These are phyloP conservation scores for Candida loeiensis DNA, from an alignment of 805 yeast species.

Conservation along the genomic window DNA sequence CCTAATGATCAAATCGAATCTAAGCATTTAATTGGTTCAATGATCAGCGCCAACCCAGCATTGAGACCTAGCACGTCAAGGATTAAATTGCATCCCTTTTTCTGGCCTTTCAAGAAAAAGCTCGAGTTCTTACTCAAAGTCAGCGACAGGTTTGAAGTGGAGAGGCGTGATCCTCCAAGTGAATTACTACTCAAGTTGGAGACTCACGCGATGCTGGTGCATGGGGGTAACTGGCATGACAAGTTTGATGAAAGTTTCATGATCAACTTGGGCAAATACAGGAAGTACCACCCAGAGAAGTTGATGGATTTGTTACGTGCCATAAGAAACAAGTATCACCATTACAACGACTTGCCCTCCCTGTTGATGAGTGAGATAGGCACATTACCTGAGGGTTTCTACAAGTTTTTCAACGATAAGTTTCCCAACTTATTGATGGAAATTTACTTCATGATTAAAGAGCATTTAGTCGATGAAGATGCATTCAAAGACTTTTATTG, in stretches of 20 bases:
- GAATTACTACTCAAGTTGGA: conserved; percentile 56
- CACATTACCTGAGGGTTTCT: conserved; percentile 81
- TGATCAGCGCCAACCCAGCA: conserved; percentile 69
- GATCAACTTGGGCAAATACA: conserved; percentile 82
- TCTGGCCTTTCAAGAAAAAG: conserved; percentile 74
- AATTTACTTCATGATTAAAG: conserved; percentile 59
- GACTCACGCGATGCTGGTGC: conserved; percentile 47
- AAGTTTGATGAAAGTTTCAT: conserved; percentile 70
- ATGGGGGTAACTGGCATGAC: conserved; percentile 70
- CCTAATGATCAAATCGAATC: conserved; percentile 58
- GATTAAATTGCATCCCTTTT: conserved; percentile 80
- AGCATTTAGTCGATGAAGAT: conserved; percentile 61
- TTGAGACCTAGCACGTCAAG: conserved; percentile 65
- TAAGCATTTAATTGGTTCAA: conserved; percentile 61
- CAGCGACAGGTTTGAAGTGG: conserved; percentile 88
- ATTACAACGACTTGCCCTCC: conserved; percentile 82
- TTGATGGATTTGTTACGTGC: conserved; percentile 87
- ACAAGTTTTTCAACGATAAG: conserved; percentile 63
- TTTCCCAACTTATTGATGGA: conserved; percentile 81
- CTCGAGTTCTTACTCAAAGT: conserved; percentile 82
- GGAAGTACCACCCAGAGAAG: conserved; percentile 78
- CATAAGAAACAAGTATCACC: conserved; percentile 89
- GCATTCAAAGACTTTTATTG: conserved; percentile 43
- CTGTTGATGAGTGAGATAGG: conserved; percentile 63
- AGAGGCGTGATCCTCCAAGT: conserved; percentile 76